Conservation (phyloP, 495 filamentous ascomycete genomes). For the Coniosporium apollinis region DNA sequence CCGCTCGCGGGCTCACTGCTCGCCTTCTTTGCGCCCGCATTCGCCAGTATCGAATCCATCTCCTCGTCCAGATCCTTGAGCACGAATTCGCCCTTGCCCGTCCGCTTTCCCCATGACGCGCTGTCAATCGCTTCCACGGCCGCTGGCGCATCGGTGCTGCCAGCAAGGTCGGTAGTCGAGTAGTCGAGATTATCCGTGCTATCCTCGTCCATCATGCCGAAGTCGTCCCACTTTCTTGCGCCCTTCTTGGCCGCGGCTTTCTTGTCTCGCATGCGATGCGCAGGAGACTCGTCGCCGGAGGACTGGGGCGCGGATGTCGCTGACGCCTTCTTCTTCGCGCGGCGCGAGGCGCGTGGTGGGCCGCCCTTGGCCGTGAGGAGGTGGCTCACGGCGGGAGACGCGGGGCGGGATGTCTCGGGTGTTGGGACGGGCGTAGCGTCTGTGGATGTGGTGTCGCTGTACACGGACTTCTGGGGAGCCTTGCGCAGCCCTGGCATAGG, state of each 20-base stretch:
- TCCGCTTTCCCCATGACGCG: constrained; percentile 67
- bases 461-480: constrained; percentile 14
- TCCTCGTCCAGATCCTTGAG: constrained; percentile 86
- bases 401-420: constrained; percentile 65
- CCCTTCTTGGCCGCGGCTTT: constrained; percentile 38
- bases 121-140: constrained; percentile 57
- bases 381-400: constrained; percentile 48
- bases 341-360: constrained; percentile 59
- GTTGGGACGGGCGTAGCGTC: constrained; percentile 49
- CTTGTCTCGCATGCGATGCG: constrained; percentile 31
- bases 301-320: constrained; percentile 49
- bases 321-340: constrained; percentile 65
- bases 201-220: constrained; percentile 75
- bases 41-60: constrained; percentile 71
- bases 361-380: constrained; percentile 55
- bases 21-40: constrained; percentile 47
- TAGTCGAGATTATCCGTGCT: constrained; percentile 65
- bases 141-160: no score
- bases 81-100: constrained; percentile 79
- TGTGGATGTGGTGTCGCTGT: constrained; percentile 29
- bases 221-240: constrained; percentile 77
- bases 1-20: constrained; percentile 33
- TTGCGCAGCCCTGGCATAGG: constrained; percentile 40
- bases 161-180: no score
- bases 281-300: constrained; percentile 55